Evolutionary conservation across 129 eudicot genomes (phyloP).

Genomic region (Rutidosis leptorrhynchoides): DNA sequence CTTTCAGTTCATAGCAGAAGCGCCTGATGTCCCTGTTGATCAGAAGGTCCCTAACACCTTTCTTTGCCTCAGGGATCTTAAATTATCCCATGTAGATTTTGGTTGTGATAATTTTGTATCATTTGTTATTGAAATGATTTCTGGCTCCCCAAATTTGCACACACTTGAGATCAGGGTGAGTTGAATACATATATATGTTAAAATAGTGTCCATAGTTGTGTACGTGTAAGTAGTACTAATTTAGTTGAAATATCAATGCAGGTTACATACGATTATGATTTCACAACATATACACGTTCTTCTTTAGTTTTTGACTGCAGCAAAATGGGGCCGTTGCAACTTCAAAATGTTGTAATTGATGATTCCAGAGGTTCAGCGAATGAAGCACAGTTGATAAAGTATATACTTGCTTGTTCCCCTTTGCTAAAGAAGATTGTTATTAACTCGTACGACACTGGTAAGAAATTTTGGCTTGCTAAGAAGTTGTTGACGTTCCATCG

Average conservation of each 20-base stretch:
- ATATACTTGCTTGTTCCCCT: conserved; percentile 5
- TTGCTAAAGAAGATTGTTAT: neutral
- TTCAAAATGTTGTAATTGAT: neutral
- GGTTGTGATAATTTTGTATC: neutral
- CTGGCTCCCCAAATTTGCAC: conserved; percentile 6
- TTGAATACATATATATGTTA: neutral
- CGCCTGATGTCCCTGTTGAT: neutral
- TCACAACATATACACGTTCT: neutral
- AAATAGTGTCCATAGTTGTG: neutral
- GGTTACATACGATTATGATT: neutral
- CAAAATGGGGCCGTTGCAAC: conserved; percentile 3
- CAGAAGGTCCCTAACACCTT: neutral
- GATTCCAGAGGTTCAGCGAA: neutral
- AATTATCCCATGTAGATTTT: neutral
- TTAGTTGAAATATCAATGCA: neutral
- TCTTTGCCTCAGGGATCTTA: conserved; percentile 21
- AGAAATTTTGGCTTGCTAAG: neutral
- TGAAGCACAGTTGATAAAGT: neutral
- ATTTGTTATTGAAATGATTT: conserved; percentile 2
- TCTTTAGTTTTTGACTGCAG: neutral
- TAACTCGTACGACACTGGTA: neutral
- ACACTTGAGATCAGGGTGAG: neutral
- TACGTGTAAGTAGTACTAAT: neutral
- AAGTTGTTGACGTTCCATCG: conserved; percentile 9
- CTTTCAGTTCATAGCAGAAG: neutral